Evolutionary conservation across 331 rosid genomes (phyloP), one percentile per base, ranked within the genome.

Genomic region (Rhamnella rubrinervis): DNA sequence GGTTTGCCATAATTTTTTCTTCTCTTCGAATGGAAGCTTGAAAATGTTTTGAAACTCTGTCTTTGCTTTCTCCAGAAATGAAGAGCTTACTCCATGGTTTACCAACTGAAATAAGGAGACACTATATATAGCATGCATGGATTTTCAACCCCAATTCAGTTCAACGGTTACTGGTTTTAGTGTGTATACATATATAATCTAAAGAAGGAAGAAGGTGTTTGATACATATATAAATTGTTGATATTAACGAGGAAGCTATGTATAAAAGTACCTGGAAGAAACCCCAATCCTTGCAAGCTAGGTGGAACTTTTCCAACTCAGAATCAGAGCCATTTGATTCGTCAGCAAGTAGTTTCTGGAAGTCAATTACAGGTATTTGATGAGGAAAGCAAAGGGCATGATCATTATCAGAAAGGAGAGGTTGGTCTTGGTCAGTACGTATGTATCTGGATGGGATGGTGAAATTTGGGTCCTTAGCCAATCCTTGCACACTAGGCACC

Each of bases 21-120:
- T 76, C 61, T 76, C 75, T 19, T 76, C 66, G 28, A 68, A 62
- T 31, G 80, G 23, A 12, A 76, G 71, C n/a, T 63, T 69, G 65
- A 75, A 75, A 50, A 75, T 68, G 15, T 63, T 70, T 55, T 68
- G 25, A 20, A 37, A n/a, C 41, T 68, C 80, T 68, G 18, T 55
- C 70, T 68, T 75, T 9, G 55, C 35, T 69, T 68, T 68, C 55
- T 68, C 71, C 28, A 68, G 16, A 59, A 75, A 61, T 46, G 59
- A 53, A 53, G 75, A 40, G 75, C 75, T 75, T 52, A 75, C 66
- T 12, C 71, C 75, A 61, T 75, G 80, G 75, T 75, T 75, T 21
- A 68, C 70, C 61, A 75, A 25, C 80, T 75, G 12, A 28, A 55
- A 31, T 31, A 31, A 26, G 31, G 31, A 26, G 31, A 26, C 31